Evolutionary conservation across 2,329 filamentous ascomycete genomes (phyloP).

Genomic region (Sporothrix phasma): DNA sequence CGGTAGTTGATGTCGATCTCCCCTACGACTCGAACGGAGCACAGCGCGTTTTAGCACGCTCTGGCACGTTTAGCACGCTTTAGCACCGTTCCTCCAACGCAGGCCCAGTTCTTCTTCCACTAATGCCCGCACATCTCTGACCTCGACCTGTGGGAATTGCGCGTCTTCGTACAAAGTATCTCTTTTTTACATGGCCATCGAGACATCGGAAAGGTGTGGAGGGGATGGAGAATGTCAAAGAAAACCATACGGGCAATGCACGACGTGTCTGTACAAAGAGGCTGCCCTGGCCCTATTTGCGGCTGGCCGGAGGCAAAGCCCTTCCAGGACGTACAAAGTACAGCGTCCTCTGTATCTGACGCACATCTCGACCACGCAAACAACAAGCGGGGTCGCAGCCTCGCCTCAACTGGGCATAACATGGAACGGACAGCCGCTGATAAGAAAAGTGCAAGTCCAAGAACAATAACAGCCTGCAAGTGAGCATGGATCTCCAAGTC

Average conservation of each 20-base stretch:
- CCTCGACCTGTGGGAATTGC: background rate
- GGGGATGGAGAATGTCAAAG: background rate
- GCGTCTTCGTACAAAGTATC: conserved; percentile 2
- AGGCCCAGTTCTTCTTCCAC: background rate
- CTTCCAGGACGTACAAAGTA: no score
- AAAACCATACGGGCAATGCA: no score
- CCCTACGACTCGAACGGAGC: background rate
- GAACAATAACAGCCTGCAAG: background rate
- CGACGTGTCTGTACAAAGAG: no score
- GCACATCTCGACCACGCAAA: background rate
- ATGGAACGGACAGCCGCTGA: background rate
- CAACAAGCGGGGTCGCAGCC: background rate
- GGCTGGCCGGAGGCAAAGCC: no score
- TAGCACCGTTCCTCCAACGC: background rate
- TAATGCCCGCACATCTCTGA: background rate
- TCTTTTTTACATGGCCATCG: background rate
- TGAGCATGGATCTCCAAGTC: no score
- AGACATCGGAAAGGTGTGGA: background rate
- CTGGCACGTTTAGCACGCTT: no score
- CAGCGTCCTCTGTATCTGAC: no score
- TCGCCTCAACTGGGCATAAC: background rate
- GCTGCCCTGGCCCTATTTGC: no score
- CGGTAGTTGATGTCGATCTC: background rate
- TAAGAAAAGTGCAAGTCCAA: background rate
- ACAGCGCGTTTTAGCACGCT: background rate